A percentile compares a stretch with the other conserved stretches of the same genome.
phyloP scores from a whole-genome alignment of 75 land plant species.

The Chamaecyparis obtusa region DNA sequence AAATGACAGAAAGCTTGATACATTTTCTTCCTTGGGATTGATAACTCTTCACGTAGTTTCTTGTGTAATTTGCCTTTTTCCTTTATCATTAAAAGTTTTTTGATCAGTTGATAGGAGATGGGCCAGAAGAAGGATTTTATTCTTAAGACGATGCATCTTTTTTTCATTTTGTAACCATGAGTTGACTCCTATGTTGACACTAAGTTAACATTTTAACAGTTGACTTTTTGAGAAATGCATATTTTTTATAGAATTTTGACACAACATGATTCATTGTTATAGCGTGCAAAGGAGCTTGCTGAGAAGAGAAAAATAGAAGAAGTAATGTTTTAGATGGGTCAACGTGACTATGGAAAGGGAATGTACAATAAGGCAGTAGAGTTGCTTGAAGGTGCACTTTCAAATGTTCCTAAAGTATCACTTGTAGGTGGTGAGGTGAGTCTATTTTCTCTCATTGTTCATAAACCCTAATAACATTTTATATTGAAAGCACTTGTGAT shows the following conservation, averaged over 20 bases:
- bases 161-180: neutral
- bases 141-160: neutral
- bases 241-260: neutral
- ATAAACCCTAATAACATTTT: neutral
- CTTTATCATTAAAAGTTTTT: neutral
- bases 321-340: constrained; percentile 89
- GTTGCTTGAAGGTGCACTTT: constrained; percentile 85
- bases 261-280: neutral
- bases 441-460: constrained; percentile 6
- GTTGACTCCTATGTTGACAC: neutral
- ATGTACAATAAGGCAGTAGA: constrained; percentile 86
- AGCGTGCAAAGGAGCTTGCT: constrained; percentile 87
- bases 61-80: neutral
- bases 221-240: neutral
- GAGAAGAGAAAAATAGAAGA: constrained; percentile 74
- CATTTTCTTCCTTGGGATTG: neutral
- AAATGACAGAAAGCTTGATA: neutral
- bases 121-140: neutral
- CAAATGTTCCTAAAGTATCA: constrained; percentile 70
- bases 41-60: neutral
- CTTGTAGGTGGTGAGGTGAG: constrained; percentile 95
- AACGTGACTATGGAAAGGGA: constrained; percentile 92
- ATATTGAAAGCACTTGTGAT: neutral
- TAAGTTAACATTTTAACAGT: neutral
- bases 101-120: neutral